Conservation (phyloP, 208 protist species). For the Perkinsela sp. region DNA sequence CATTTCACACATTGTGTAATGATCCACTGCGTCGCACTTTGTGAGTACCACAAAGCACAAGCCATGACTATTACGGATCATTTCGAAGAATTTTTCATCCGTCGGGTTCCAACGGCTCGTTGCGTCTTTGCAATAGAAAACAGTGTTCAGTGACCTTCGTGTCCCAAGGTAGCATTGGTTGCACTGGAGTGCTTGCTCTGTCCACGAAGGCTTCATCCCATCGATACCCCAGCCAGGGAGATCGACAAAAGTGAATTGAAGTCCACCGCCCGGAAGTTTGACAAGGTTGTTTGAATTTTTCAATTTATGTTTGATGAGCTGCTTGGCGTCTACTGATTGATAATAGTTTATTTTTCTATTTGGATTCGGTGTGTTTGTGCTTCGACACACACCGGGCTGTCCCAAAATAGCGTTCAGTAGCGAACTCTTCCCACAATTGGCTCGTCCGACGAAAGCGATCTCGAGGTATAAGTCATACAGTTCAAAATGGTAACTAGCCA, state of each 20-base stretch:
- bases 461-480: slow-evolving; percentile 62
- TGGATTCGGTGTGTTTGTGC: slow-evolving; percentile 50
- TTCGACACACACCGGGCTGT: slow-evolving; percentile 25
- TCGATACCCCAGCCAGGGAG: slow-evolving; percentile 60
- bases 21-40: slow-evolving; percentile 55
- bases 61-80: slow-evolving; percentile 58
- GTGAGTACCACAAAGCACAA: slow-evolving; percentile 56
- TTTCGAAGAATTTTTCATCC: slow-evolving; percentile 52
- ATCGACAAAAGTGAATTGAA: slow-evolving; percentile 64
- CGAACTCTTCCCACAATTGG: slow-evolving; percentile 51
- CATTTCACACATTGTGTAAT: slow-evolving; percentile 43
- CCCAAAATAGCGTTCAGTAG: slow-evolving; percentile 47
- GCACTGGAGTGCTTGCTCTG: slow-evolving; percentile 41
- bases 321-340: slow-evolving; percentile 38
- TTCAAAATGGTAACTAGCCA: slow-evolving; percentile 52
- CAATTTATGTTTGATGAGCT: slow-evolving; percentile 10
- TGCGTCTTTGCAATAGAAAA: slow-evolving; percentile 60
- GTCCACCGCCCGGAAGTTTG: slow-evolving; percentile 39
- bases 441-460: slow-evolving; percentile 41
- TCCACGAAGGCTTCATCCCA: slow-evolving; percentile 54
- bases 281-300: slow-evolving; percentile 40
- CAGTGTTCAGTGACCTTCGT: slow-evolving; percentile 56
- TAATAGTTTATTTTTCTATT: slow-evolving; percentile 53
- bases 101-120: slow-evolving; percentile 40
- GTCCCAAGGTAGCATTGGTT: slow-evolving; percentile 65